Conservation (phyloP, 1,284 basidiomycete species). For the Crucibulum cyathiforme region DNA sequence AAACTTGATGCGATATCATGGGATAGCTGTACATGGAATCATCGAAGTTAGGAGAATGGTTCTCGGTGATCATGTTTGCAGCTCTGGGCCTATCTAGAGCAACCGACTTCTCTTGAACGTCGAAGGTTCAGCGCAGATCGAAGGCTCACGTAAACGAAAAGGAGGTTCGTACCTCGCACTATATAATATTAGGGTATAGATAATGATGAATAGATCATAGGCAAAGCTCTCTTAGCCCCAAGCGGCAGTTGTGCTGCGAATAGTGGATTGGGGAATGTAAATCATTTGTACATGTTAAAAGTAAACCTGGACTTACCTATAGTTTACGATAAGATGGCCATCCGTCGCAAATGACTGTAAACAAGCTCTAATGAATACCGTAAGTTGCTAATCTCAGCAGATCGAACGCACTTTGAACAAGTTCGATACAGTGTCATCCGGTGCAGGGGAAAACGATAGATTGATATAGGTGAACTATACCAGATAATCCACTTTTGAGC, state of each 20-base stretch:
- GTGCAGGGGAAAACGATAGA: constrained; percentile 93
- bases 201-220: background rate
- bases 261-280: background rate
- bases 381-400: background rate
- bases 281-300: background rate
- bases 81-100: too few relatives aligned
- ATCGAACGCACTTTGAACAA: constrained; percentile 71
- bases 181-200: background rate
- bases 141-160: background rate
- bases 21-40: too few relatives aligned
- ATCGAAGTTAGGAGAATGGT: too few relatives aligned
- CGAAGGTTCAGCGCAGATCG: too few relatives aligned
- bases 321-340: constrained; percentile 94
- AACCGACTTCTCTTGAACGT: too few relatives aligned
- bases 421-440: constrained; percentile 92
- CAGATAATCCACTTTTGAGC: background rate
- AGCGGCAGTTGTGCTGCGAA: constrained; percentile 38
- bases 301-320: constrained; percentile 65
- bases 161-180: background rate
- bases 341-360: constrained; percentile 88
- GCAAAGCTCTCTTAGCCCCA: constrained; percentile 31
- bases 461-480: constrained; percentile 97
- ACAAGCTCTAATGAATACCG: constrained; percentile 4
- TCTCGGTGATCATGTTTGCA: too few relatives aligned
- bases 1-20: too few relatives aligned